Evolutionary conservation across 1,284 basidiomycete genomes (phyloP), one percentile per base, ranked within the genome.

Genomic region (Microbotryum violaceum): DNA sequence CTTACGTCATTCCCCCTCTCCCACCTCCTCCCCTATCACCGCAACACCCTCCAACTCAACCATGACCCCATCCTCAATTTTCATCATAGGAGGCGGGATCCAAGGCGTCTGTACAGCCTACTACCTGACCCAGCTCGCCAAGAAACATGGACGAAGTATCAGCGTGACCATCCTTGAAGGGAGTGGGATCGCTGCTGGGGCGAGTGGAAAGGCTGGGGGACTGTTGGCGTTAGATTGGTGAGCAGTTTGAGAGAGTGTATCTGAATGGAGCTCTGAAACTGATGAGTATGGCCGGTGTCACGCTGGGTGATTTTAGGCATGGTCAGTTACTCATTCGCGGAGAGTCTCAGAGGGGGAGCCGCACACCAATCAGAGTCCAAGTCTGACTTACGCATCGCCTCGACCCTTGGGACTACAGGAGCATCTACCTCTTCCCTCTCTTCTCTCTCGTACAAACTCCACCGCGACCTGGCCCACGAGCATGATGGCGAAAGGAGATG

Each of bases 141-240:
- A 58, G 37, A 60, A 65, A 33, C 60, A 56, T 18, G 45, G 33
- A 23, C 33, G 54, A 20, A 4, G 27, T 23, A 56, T 63, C 31
- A 65, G 63, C 23, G 73, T 80, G 58, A 79, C 77, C 1, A 74
- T 97, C 7, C 74, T 96, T 55, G 92, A 97, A 76, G 86, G 88
- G 4, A 89, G 86, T 1, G 74, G 71, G 6, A 75, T 82, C 16
- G 82, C 82, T 0, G 76, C 79, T 7, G 83, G 76, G 0, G 89
- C 91, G 1, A 88, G 85, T 0, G 92, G 92, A 6, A 94, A 94
- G 74, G 88, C 89, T 0, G 92, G 91, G 3, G 92, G 92, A 0
- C 84, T 97, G n/a, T 81, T 97, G 25, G 91, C 92, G 0, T 81
- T 83, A 59, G 86, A 91, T 72, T 86, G 85, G 85, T 83, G 84